Base-by-base conservation (phyloP, 257 asterid genomes). In the Lavandula angustifolia region DNA sequence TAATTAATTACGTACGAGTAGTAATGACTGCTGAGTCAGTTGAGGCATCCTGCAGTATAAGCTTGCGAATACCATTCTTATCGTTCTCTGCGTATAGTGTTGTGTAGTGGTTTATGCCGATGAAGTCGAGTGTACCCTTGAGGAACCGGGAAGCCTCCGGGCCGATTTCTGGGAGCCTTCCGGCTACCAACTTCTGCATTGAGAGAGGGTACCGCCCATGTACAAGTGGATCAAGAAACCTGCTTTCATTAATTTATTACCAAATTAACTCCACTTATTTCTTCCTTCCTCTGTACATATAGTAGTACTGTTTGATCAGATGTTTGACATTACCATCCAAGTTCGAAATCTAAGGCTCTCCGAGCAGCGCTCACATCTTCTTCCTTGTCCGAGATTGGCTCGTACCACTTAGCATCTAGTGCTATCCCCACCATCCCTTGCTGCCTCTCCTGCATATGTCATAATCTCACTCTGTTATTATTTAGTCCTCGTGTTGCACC, bases 211-310 rank as follows among this genome's bases (percentile, higher is more conserved):
- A 91, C 40, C 79, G 52, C 79, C 96, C 98, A 38, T 86, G 85
- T 59, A 86, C 87, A 70, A 91, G 90, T 66, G 98, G 96, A 86
- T 91, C 98, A 73, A 91, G 92, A 75, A 88, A 88, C 98, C 95
- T 84, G 89, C n/a, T n/a, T n/a, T n/a, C n/a, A n/a, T n/a, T n/a
- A n/a, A n/a, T n/a, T n/a, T n/a, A n/a, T n/a, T n/a, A n/a, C n/a
- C n/a, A n/a, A n/a, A n/a, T n/a, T n/a, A n/a, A n/a, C n/a, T n/a
- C n/a, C n/a, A n/a, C n/a, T 22, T 22, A 22, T 22, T 22, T 22
- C 27, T 22, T 22, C 27, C 27, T 22, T 22, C 27, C 27, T 22
- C 27, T 22, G 9, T 37, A 18, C 8, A n/a, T n/a, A n/a, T 50
- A 10, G 27, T 4, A 11, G 38, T n/a, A n/a, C n/a, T n/a, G n/a